Conservation (phyloP, 2,329 filamentous ascomycete genomes). For the Knufia fluminis region DNA sequence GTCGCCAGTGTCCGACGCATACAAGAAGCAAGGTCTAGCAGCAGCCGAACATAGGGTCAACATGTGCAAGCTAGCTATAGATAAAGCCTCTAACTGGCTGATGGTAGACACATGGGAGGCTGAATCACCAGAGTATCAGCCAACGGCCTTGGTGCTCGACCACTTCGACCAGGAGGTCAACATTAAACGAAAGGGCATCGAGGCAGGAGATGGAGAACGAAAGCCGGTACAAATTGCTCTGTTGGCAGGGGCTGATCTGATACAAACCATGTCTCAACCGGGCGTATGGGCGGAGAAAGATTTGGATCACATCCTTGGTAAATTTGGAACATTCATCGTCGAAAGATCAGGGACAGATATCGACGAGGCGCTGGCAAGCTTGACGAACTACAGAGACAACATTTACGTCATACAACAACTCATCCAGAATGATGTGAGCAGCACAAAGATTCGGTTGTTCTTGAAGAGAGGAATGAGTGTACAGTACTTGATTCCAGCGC, state of each 20-base stretch:
- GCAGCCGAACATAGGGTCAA: constrained; percentile 63
- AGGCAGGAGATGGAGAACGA: constrained; percentile 56
- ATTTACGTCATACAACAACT: constrained; percentile 82
- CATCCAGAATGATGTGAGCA: constrained; percentile 77
- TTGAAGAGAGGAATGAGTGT: constrained; percentile 73
- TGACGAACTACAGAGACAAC: constrained; percentile 76
- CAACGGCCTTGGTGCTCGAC: constrained; percentile 80
- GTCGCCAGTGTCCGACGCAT: constrained; percentile 64
- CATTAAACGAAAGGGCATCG: constrained; percentile 62
- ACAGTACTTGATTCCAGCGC: constrained; percentile 63
- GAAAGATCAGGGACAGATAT: constrained; percentile 83
- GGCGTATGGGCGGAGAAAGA: constrained; percentile 77
- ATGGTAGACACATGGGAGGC: constrained; percentile 88
- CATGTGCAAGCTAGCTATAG: constrained; percentile 78
- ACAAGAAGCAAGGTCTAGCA: constrained; percentile 73
- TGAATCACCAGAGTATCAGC: constrained; percentile 72
- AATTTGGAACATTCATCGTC: constrained; percentile 77
- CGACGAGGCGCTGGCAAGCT: constrained; percentile 71
- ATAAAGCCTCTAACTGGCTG: constrained; percentile 65
- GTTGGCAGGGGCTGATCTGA: constrained; percentile 68
- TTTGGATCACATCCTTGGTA: constrained; percentile 75
- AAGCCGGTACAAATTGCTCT: constrained; percentile 67
- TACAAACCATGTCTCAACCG: constrained; percentile 60
- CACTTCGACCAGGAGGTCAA: constrained; percentile 92
- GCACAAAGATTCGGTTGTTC: constrained; percentile 72